Evolutionary conservation across 2,329 filamentous ascomycete genomes (phyloP).

Genomic region (Pseudonectria buxi): DNA sequence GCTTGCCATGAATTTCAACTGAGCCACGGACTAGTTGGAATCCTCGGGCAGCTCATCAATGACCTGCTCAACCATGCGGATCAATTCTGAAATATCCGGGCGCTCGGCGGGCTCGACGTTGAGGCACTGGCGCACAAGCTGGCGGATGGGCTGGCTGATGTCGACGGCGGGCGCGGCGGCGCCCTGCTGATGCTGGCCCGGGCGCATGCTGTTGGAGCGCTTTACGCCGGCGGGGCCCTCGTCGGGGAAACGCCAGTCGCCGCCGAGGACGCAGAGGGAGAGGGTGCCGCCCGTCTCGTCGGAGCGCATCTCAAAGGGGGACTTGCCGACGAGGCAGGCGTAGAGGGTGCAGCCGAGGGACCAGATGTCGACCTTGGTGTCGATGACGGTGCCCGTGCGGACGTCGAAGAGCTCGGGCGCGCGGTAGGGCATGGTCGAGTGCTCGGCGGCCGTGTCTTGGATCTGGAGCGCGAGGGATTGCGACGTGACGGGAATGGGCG

Average conservation of each 20-base stretch:
- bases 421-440: slow-evolving; percentile 97
- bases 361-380: slow-evolving; percentile 98
- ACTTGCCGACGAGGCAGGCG: slow-evolving; percentile 93
- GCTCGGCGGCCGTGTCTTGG: slow-evolving; percentile 90
- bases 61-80: slow-evolving; percentile 67
- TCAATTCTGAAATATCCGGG: slow-evolving; percentile 80
- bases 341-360: slow-evolving; percentile 96
- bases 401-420: slow-evolving; percentile 97
- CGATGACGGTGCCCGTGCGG: slow-evolving; percentile 83
- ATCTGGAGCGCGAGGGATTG: slow-evolving; percentile 85
- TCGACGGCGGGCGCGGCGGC: slow-evolving; percentile 32
- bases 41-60: slow-evolving; percentile 60
- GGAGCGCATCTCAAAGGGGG: slow-evolving; percentile 88
- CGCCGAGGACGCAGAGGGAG: slow-evolving; percentile 85
- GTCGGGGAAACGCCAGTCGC: slow-evolving; percentile 95
- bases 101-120: slow-evolving; percentile 80
- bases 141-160: slow-evolving; percentile 77
- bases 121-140: slow-evolving; percentile 81
- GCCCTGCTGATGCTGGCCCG: slow-evolving; percentile 23
- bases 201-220: slow-evolving; percentile 35
- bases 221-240: slow-evolving; percentile 58
- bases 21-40: slow-evolving; percentile 10
- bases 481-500: slow-evolving; percentile 82
- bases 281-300: slow-evolving; percentile 94
- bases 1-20: too few species aligned